Conservation (phyloP, 192 early-diverging fungal genomes). For the Coemansia sp. region DNA sequence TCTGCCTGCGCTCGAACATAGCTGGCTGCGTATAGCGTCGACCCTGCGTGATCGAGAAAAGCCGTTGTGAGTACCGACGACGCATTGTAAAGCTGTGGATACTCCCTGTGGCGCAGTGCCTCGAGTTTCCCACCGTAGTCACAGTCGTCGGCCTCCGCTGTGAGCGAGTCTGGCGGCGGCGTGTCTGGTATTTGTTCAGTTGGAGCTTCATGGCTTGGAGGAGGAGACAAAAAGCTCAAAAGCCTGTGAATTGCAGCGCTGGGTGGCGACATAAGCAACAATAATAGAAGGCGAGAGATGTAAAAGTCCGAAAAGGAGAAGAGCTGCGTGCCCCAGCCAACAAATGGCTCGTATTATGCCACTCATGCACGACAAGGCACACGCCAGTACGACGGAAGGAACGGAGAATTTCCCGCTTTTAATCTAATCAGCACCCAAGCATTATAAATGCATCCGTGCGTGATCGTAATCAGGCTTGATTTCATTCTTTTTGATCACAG, state of each 20-base stretch:
- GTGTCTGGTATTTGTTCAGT: background rate
- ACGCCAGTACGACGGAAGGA: background rate
- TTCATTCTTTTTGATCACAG: background rate
- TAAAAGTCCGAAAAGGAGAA: background rate
- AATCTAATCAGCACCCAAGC: background rate
- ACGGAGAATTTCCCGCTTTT: background rate
- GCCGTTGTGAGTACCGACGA: conserved; percentile 43
- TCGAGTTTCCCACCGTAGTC: conserved; percentile 42
- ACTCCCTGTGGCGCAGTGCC: conserved; percentile 53
- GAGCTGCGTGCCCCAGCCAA: background rate
- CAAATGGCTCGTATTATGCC: background rate
- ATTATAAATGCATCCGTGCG: background rate
- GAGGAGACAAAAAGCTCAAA: background rate
- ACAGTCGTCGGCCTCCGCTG: conserved; percentile 34
- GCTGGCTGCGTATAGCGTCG: conserved; percentile 56
- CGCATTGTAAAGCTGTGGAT: conserved; percentile 54
- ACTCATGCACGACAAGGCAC: background rate
- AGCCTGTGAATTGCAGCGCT: background rate
- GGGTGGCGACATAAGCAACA: background rate
- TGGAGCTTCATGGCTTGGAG: background rate
- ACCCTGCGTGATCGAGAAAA: conserved; percentile 66
- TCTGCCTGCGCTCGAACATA: conserved; percentile 40
- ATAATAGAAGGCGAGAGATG: too few relatives aligned
- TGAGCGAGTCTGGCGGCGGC: background rate
- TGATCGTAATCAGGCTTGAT: background rate